These are phyloP conservation scores for Globisporangium nodosum DNA, from an alignment of 352 stramenopile species.

Conservation along the genomic window DNA sequence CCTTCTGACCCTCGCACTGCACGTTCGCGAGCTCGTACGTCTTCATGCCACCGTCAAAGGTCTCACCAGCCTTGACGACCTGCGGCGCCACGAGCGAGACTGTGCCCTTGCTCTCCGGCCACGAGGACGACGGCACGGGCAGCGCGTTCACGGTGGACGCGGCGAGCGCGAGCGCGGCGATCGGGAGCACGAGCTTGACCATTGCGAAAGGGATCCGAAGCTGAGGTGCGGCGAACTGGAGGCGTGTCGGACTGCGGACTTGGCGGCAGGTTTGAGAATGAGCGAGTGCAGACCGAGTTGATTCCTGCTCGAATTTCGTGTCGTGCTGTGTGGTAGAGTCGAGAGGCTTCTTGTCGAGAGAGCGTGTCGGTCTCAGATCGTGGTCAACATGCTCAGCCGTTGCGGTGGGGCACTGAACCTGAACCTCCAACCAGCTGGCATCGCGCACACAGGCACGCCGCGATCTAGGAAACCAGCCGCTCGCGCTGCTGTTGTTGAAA, in stretches of 20 bases:
- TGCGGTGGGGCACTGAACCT: too few relatives aligned
- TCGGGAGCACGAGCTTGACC: conserved; percentile 5
- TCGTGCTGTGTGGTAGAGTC: too few relatives aligned
- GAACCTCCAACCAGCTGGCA: too few relatives aligned
- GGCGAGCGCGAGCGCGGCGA: conserved; percentile 3
- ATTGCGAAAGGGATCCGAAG: neutral
- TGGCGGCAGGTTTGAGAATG: neutral
- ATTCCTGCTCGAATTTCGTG: neutral
- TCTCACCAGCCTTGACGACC: conserved; percentile 13
- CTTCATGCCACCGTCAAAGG: conserved; percentile 33
- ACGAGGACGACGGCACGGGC: conserved; percentile 16
- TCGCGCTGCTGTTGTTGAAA: too few relatives aligned
- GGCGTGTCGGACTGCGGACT: neutral
- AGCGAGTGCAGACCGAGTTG: neutral
- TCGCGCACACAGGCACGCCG: too few relatives aligned
- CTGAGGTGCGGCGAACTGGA: neutral
- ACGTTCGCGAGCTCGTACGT: conserved; percentile 24
- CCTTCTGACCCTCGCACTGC: conserved; percentile 14
- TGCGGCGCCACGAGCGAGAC: conserved; percentile 12
- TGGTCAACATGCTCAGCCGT: too few relatives aligned
- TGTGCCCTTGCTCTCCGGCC: conserved; percentile 17
- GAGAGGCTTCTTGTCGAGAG: neutral
- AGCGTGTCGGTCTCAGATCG: neutral
- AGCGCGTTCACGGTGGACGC: neutral
- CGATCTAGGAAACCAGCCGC: too few relatives aligned